Conservation (phyloP, 2,329 filamentous ascomycete genomes). For the Calcarisporium arbuscula region DNA sequence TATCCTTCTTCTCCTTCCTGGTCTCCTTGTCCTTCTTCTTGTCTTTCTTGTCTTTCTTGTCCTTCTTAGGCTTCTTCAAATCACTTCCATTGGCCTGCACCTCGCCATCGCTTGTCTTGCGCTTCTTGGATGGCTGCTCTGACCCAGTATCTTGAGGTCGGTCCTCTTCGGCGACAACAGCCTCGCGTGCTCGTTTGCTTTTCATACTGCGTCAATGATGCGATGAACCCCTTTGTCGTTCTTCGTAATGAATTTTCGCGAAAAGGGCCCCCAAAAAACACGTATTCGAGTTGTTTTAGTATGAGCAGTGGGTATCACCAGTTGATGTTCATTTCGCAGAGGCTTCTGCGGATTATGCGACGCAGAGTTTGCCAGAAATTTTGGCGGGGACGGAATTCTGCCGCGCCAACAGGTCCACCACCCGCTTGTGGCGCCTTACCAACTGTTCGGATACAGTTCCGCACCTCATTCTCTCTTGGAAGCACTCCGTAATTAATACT, state of each 20-base stretch:
- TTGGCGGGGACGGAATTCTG: conserved; percentile 5
- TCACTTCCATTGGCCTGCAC: conserved; percentile 9
- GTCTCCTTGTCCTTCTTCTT: conserved; percentile 28
- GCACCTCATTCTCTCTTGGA: no score
- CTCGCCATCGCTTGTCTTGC: conserved; percentile 27
- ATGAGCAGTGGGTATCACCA: no score
- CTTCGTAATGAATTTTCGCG: not conserved
- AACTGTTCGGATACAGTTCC: no score
- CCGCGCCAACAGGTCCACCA: not conserved
- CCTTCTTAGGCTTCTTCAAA: conserved; percentile 25
- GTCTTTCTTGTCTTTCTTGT: conserved; percentile 26
- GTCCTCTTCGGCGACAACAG: conserved; percentile 22
- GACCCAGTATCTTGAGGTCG: no score
- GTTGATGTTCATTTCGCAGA: no score
- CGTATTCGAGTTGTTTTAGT: no score
- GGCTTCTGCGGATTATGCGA: no score
- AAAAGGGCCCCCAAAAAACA: no score
- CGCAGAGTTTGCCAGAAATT: conserved; percentile 7
- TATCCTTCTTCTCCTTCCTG: conserved; percentile 34
- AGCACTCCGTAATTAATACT: no score
- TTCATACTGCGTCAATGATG: conserved; percentile 18
- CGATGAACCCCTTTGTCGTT: no score
- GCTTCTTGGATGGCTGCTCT: conserved; percentile 27
- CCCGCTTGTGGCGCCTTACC: no score
- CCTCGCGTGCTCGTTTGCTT: conserved; percentile 33